phyloP scores from a whole-genome alignment of 768 basidiomycete genomes.

The Macrolepiota albuminosa region DNA sequence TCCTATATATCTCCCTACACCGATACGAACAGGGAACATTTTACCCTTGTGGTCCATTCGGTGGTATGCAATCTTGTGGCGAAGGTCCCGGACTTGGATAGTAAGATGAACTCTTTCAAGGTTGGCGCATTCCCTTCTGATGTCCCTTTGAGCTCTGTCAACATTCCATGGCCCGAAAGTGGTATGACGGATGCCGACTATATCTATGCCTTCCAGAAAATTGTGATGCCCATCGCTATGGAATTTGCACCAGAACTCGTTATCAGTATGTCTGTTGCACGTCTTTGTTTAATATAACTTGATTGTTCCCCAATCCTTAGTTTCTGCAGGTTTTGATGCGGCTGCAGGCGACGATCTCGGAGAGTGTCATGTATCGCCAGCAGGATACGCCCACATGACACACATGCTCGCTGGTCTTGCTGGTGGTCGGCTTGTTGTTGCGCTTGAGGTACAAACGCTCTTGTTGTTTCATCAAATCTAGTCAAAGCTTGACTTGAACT shows the following conservation, averaged over 20 bases:
- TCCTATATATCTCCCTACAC: slow-evolving; percentile 93
- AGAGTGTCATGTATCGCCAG: slow-evolving; percentile 85
- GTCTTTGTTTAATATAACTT: neutral
- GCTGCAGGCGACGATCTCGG: slow-evolving; percentile 91
- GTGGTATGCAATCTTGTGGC: slow-evolving; percentile 81
- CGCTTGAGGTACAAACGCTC: slow-evolving; percentile 67
- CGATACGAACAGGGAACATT: slow-evolving; percentile 89
- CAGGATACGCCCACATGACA: slow-evolving; percentile 97
- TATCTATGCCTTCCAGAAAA: slow-evolving; percentile 90
- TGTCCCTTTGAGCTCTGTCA: slow-evolving; percentile 66
- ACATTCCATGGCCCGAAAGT: slow-evolving; percentile 87
- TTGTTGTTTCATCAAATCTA: neutral
- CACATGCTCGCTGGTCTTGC: slow-evolving; percentile 92
- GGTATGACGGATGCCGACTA: slow-evolving; percentile 97
- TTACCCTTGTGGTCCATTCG: slow-evolving; percentile 92
- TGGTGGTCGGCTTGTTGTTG: slow-evolving; percentile 84
- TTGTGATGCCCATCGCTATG: slow-evolving; percentile 95
- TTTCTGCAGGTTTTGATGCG: slow-evolving; percentile 97
- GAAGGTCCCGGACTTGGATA: slow-evolving; percentile 80
- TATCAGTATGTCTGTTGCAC: slow-evolving; percentile 61
- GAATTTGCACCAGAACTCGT: slow-evolving; percentile 96
- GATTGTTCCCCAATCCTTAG: slow-evolving; percentile 34
- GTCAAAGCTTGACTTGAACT: neutral
- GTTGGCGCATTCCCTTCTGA: slow-evolving; percentile 6
- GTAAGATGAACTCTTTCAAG: slow-evolving; percentile 42